Evolutionary conservation across 352 stramenopile species (phyloP), one percentile per base, ranked within the genome.

Genomic region (Phytophthora cactorum): DNA sequence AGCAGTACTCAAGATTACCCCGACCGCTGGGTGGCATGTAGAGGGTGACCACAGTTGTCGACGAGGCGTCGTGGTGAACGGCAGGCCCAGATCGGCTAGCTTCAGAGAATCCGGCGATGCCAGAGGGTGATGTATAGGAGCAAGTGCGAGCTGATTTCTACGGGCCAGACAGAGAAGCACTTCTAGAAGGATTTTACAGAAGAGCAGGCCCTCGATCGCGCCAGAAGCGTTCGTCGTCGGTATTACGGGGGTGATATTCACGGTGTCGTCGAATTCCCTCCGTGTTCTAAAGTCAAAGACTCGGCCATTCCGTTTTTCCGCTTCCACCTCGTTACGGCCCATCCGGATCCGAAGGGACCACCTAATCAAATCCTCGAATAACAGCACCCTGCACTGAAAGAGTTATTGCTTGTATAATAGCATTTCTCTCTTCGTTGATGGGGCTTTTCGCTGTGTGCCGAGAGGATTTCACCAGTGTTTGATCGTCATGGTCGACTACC

Each of bases 221-320:
- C 63, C 9, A 22, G 47, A n/a, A 44, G 44, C 14, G 38, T 31
- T 2, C 41, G 41, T 11, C 41, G n/a, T 22, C 41, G 41, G 10
- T 55, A 70, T 47, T 64, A 59, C 8, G 55, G 49, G 34, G 47
- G 49, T 29, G 44, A 72, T 32, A 63, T 76, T 5, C 63, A 76
- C 46, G 57, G 68, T 9, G 62, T 64, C 22, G 32, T 75, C 1
- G 62, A 75, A 60, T 41, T 68, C 6, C 55, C 61, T 6, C 60
- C 61, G 15, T 59, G 46, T 2, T 65, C 62, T 12, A 52, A 51
- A 31, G 57, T 71, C 1, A 64, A 52, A 38, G 44, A 63, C 14
- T 66, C 47, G 8, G 39, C 25, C 3, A 60, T 71, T 14, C 56
- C 38, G 14, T 68, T 68, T 31, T 65, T 68, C n/a, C 57, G 68